A percentile compares a stretch with the other conserved stretches of the same genome.
These are phyloP conservation scores for Lactarius sanguifluus DNA, from an alignment of 768 basidiomycete species.

Conservation along the genomic window DNA sequence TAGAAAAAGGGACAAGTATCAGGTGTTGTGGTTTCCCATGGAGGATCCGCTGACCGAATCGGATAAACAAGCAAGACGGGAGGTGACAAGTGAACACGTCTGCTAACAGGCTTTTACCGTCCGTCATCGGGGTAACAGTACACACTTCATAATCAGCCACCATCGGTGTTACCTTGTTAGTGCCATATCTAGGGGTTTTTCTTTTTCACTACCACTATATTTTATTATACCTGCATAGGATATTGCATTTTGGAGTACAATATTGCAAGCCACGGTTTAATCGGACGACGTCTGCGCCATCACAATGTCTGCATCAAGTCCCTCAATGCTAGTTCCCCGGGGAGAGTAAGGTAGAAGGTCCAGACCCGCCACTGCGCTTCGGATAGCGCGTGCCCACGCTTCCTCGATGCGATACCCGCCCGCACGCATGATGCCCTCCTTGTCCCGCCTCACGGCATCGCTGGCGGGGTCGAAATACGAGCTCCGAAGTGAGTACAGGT, in stretches of 20 bases:
- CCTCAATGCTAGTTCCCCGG: conserved; percentile 12
- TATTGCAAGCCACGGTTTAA: neutral
- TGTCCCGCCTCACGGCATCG: conserved; percentile 72
- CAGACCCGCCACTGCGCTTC: conserved; percentile 70
- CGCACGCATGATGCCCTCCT: conserved; percentile 76
- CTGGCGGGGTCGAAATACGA: conserved; percentile 73
- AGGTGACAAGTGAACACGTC: conserved; percentile 51
- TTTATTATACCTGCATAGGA: neutral
- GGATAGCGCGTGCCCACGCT: conserved; percentile 81
- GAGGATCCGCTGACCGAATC: conserved; percentile 54
- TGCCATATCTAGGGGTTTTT: neutral
- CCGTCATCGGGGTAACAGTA: neutral
- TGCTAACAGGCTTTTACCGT: conserved; percentile 18
- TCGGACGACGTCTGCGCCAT: conserved; percentile 36
- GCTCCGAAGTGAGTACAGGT: conserved; percentile 54
- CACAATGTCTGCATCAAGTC: conserved; percentile 43
- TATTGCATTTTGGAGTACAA: neutral
- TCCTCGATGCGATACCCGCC: conserved; percentile 82
- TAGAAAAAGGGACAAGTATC: conserved; percentile 63
- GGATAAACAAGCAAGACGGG: conserved; percentile 50
- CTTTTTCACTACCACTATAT: neutral
- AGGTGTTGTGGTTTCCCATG: conserved; percentile 83
- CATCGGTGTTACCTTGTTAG: neutral
- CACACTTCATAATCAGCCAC: neutral
- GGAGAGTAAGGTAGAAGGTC: conserved; percentile 51